Evolutionary conservation across 1,284 basidiomycete species (phyloP), one percentile per base, ranked within the genome.

Genomic region (Ustilago trichophora): DNA sequence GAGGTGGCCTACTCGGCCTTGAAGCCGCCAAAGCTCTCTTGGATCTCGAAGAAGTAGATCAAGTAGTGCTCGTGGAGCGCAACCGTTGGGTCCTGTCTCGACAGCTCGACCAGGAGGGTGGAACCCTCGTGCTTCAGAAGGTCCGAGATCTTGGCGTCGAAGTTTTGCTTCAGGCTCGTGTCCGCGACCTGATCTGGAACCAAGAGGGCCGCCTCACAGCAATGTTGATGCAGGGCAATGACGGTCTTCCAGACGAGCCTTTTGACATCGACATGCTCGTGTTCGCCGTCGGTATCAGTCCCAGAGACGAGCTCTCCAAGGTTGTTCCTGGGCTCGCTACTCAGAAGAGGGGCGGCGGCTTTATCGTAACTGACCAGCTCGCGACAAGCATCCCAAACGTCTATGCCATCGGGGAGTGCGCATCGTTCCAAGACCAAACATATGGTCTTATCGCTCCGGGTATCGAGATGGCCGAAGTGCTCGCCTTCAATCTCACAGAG

Each of bases 371-470:
- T 38, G 87, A 89, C 47, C 81, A 83, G 48, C 81, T 91, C 33
- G 75, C 82, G 68, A 90, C 89, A 0, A 87, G 85, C 22, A 85
- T 84, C 1, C 73, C 84, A 42, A 85, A 87, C 55, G 85, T 90
- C 4, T 91, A 87, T 64, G 90, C 90, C 3, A 88, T 91, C 46
- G 90, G 90, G 3, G 90, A 91, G 77, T 90, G 89, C 74, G 89
- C 89, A 0, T 85, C 84, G 44, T 91, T 88, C 88, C 85, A 84
- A 49, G 86, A 85, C 3, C 87, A 89, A 49, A 88, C 86, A 4
- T 90, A 87, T 67, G 89, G 89, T 12, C 82, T 90, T 19, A 89
- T 90, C 68, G 88, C 86, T 8, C 89, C 88, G 12, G 88, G 88
- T 46, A 84, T 89, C 49, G 88, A 90, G 80, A 90, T 90, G 89